These are phyloP conservation scores for Phytophthora vignae DNA, from an alignment of 352 stramenopile genomes.

Conservation along the genomic window DNA sequence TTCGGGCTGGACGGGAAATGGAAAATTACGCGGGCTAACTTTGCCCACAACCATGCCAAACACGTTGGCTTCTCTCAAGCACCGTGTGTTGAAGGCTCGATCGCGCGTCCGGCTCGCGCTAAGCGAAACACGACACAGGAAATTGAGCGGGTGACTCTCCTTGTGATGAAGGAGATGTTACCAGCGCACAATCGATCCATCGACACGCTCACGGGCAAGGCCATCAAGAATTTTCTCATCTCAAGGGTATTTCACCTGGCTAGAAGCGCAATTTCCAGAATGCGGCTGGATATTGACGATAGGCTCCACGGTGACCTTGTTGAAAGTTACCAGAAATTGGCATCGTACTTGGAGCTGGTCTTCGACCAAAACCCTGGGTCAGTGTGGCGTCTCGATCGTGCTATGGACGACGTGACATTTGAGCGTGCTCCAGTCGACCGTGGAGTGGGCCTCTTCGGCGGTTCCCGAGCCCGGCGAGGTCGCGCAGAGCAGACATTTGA, in stretches of 20 bases:
- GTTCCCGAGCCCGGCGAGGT: too few species aligned
- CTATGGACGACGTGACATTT: background rate
- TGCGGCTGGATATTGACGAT: background rate
- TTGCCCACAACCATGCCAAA: conserved; percentile 12
- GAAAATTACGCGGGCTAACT: conserved; percentile 16
- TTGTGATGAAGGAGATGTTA: conserved; percentile 1
- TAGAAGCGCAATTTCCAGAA: background rate
- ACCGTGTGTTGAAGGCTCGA: conserved; percentile 1
- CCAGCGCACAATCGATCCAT: background rate
- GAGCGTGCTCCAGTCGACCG: too few species aligned
- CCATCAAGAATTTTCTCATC: conserved; percentile 1
- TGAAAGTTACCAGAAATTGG: background rate
- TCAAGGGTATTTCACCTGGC: background rate
- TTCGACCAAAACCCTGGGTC: background rate
- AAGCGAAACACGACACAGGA: conserved; percentile 3
- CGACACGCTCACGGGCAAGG: background rate
- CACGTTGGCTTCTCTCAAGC: background rate
- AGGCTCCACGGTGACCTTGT: background rate
- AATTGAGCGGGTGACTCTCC: background rate
- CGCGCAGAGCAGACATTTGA: too few species aligned
- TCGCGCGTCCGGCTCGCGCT: background rate
- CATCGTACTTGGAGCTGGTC: background rate
- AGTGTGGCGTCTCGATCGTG: background rate
- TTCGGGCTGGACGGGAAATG: background rate
- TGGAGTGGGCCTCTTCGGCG: too few species aligned